A percentile compares a stretch with the other conserved stretches of the same genome.
These are phyloP conservation scores for Sporobolomyces roseus DNA, from an alignment of 768 basidiomycete genomes.

Conservation along the genomic window DNA sequence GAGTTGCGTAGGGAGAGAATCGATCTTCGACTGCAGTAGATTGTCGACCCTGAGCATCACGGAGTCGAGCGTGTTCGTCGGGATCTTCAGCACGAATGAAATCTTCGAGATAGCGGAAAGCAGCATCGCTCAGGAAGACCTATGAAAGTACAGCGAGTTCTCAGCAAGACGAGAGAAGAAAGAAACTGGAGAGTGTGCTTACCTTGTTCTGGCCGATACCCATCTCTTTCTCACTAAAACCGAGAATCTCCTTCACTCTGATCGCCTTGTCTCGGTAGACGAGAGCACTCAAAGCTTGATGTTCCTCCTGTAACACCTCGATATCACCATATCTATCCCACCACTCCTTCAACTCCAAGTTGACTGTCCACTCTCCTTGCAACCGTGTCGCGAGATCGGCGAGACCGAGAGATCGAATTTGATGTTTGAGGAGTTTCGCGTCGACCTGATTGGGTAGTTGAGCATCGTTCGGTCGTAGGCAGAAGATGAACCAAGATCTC, in stretches of 20 bases:
- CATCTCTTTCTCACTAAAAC: constrained; percentile 65
- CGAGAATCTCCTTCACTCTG: constrained; percentile 46
- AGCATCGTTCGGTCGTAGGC: constrained; percentile 89
- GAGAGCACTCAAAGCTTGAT: constrained; percentile 21
- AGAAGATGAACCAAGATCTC: constrained; percentile 74
- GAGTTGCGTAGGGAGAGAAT: constrained; percentile 47
- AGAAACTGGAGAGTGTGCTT: constrained; percentile 34
- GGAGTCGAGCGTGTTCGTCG: constrained; percentile 79
- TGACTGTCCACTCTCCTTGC: constrained; percentile 57
- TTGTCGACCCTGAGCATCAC: constrained; percentile 64
- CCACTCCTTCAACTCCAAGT: constrained; percentile 81
- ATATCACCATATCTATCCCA: constrained; percentile 74
- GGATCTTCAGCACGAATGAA: constrained; percentile 73
- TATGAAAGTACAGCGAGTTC: constrained; percentile 47
- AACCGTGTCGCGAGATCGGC: constrained; percentile 67
- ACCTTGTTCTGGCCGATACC: constrained; percentile 83
- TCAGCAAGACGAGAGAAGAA: neutral
- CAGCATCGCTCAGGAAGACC: constrained; percentile 81
- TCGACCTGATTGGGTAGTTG: constrained; percentile 92
- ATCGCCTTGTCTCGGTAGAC: constrained; percentile 43
- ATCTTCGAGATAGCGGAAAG: constrained; percentile 86
- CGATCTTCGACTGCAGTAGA: constrained; percentile 44
- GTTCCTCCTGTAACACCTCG: constrained; percentile 42
- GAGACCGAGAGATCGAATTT: constrained; percentile 76
- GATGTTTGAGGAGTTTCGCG: constrained; percentile 83